phyloP scores from a whole-genome alignment of 306 rosid species.

The Dalbergia oliveri region DNA sequence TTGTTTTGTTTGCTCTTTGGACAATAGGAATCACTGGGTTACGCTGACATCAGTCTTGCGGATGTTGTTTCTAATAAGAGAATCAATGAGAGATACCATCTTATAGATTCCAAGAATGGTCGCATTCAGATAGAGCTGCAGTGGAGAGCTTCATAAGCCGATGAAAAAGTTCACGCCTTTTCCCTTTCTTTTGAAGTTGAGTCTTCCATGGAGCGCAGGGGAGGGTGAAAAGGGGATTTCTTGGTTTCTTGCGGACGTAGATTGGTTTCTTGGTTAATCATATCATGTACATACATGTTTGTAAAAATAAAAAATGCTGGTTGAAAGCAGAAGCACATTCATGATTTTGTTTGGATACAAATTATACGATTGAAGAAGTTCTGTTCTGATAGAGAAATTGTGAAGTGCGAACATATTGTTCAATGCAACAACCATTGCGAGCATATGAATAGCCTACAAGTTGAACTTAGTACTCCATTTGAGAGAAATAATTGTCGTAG shows the following conservation, averaged over 20 bases:
- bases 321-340: slow-evolving; percentile 35
- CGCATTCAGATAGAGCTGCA: slow-evolving; percentile 82
- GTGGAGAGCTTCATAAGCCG: slow-evolving; percentile 72
- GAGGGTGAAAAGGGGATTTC: neutral
- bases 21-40: slow-evolving; percentile 83
- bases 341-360: slow-evolving; percentile 15
- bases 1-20: neutral
- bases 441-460: no score
- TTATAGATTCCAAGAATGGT: slow-evolving; percentile 94
- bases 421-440: no score
- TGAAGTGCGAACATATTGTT: no score
- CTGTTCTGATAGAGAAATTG: neutral
- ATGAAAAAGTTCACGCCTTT: neutral
- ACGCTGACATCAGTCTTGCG: slow-evolving; percentile 66
- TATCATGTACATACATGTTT: slow-evolving; percentile 14
- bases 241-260: slow-evolving; percentile 17
- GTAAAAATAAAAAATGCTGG: slow-evolving; percentile 28
- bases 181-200: neutral
- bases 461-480: no score
- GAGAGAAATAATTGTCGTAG: no score
- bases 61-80: slow-evolving; percentile 82
- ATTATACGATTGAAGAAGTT: slow-evolving; percentile 11
- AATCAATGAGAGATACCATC: slow-evolving; percentile 83
- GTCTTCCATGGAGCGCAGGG: neutral
- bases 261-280: slow-evolving; percentile 33